Evolutionary conservation across 2,329 filamentous ascomycete species (phyloP).

Genomic region (Blastomyces parvus): DNA sequence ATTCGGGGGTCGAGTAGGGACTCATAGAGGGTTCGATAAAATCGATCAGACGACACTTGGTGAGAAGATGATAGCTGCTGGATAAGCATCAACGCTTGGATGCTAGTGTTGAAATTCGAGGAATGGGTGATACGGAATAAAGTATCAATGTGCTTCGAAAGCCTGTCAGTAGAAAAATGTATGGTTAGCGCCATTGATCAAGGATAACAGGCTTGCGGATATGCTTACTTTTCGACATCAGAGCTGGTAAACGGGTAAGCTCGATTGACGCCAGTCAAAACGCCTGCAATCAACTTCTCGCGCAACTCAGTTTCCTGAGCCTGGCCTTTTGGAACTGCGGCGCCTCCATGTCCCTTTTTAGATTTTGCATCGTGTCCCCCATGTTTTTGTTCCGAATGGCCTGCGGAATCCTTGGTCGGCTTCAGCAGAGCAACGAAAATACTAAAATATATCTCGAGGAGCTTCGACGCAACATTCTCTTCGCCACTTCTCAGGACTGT

Average conservation of each 20-base stretch:
- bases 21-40: conserved; percentile 93
- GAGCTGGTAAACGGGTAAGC: conserved; percentile 85
- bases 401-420: conserved; percentile 38
- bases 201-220: conserved; percentile 4
- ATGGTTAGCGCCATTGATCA: conserved; percentile 19
- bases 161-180: conserved; percentile 34
- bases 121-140: conserved; percentile 95
- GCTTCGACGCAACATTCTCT: conserved; percentile 64
- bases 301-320: conserved; percentile 58
- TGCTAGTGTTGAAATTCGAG: conserved; percentile 96
- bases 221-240: conserved; percentile 59
- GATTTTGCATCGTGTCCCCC: conserved; percentile 40
- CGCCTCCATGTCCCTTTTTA: conserved; percentile 19
- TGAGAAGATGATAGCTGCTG: conserved; percentile 80
- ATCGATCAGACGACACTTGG: conserved; percentile 74
- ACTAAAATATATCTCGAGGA: conserved; percentile 86
- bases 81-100: conserved; percentile 89
- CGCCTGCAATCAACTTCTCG: conserved; percentile 85
- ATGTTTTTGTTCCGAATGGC: conserved; percentile 25
- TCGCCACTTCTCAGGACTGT: conserved; percentile 83
- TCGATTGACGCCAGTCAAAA: conserved; percentile 89
- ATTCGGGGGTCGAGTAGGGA: conserved; percentile 85
- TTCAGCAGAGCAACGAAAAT: conserved; percentile 78
- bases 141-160: conserved; percentile 85
- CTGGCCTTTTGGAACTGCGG: conserved; percentile 24